phyloP scores from a whole-genome alignment of 2,329 filamentous ascomycete genomes.

The Blastomyces gilchristii region DNA sequence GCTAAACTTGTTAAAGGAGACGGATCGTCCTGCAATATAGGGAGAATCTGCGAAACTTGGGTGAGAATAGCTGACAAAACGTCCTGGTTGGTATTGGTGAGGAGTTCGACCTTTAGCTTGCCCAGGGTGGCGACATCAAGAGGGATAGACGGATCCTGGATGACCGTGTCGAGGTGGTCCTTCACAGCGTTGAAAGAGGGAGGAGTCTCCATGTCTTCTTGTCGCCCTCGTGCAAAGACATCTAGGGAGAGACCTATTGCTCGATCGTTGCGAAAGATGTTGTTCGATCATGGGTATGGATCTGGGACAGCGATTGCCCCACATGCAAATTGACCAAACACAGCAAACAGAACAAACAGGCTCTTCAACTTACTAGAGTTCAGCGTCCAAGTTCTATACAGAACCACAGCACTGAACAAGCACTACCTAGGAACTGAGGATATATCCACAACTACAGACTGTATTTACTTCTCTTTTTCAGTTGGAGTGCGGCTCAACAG shows the following conservation, averaged over 20 bases:
- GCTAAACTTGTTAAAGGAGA: slow-evolving; percentile 45
- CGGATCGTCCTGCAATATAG: slow-evolving; percentile 48
- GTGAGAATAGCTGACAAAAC: slow-evolving; percentile 33
- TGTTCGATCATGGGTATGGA: slow-evolving; percentile 6
- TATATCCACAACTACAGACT: not conserved
- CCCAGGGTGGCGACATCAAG: slow-evolving; percentile 43
- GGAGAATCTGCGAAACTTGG: slow-evolving; percentile 43
- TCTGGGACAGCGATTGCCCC: slow-evolving; percentile 5
- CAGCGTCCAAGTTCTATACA: not conserved
- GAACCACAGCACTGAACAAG: not conserved
- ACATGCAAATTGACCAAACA: slow-evolving; percentile 16
- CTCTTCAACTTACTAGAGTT: not conserved
- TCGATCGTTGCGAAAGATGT: not conserved
- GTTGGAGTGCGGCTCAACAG: too few species aligned
- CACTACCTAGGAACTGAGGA: slow-evolving; percentile 2
- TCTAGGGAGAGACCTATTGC: not conserved
- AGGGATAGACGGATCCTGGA: slow-evolving; percentile 34
- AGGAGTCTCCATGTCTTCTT: slow-evolving; percentile 25
- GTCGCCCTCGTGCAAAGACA: not conserved
- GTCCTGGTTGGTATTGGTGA: slow-evolving; percentile 25
- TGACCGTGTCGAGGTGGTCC: slow-evolving; percentile 37
- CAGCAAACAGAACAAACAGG: slow-evolving; percentile 9
- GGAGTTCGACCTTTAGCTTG: slow-evolving; percentile 39
- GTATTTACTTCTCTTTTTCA: not conserved
- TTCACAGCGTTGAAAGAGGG: slow-evolving; percentile 28